A percentile compares a stretch with the other conserved stretches of the same genome.
phyloP scores from a whole-genome alignment of 306 rosid genomes.

The Quercus suber region DNA sequence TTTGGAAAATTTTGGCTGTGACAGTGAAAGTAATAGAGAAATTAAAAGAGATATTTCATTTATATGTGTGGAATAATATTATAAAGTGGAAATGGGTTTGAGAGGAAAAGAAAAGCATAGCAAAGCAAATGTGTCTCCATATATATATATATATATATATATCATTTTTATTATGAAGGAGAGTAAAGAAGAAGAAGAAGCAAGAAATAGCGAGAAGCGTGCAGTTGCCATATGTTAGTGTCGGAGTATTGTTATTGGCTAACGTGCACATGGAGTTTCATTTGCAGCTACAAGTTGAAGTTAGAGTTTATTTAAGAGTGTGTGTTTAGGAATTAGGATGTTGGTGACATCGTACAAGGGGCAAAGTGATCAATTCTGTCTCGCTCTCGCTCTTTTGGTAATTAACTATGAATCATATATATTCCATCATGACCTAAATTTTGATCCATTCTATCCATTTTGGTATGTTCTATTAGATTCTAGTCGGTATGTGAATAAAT shows the following conservation, averaged over 20 bases:
- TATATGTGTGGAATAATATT: conserved; percentile 6
- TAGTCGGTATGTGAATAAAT: too few relatives aligned
- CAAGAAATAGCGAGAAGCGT: background rate
- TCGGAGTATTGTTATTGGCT: background rate
- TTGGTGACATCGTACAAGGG: too few relatives aligned
- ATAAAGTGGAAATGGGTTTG: conserved; percentile 11
- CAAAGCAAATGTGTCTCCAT: background rate
- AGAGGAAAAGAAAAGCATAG: conserved; percentile 25
- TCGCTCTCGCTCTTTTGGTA: too few relatives aligned
- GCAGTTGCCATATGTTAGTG: conserved; percentile 35
- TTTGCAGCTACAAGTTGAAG: conserved; percentile 58
- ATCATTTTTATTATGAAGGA: too few relatives aligned
- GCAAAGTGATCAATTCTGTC: too few relatives aligned
- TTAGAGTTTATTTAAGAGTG: background rate
- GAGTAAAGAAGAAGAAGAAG: too few relatives aligned
- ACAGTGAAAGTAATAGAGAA: background rate
- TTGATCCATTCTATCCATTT: too few relatives aligned
- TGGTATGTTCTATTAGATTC: too few relatives aligned
- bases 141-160: too few relatives aligned
- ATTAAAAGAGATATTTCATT: conserved; percentile 25
- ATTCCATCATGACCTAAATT: too few relatives aligned
- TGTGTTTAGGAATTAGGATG: too few relatives aligned
- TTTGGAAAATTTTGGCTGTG: conserved; percentile 13
- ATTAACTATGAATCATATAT: too few relatives aligned
- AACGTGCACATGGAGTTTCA: conserved; percentile 25